Conservation (phyloP, 331 rosid species). For the Malus hybrid region DNA sequence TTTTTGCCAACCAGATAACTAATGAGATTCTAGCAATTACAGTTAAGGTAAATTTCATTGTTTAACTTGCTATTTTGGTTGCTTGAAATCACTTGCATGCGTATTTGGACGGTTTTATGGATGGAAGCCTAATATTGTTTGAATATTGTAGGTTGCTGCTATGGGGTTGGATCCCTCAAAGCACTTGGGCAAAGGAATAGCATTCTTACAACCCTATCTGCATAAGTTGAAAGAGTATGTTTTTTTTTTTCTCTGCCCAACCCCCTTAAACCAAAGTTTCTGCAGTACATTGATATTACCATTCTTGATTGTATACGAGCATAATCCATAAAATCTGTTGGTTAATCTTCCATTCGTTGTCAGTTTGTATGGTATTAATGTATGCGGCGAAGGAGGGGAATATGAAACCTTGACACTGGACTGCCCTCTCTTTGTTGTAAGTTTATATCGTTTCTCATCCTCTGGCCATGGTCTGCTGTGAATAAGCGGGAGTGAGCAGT, state of each 20-base stretch:
- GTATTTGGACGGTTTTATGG: conserved; percentile 14
- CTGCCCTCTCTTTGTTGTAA: conserved; percentile 85
- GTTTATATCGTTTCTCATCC: conserved; percentile 18
- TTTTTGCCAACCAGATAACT: conserved; percentile 49
- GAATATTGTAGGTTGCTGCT: conserved; percentile 73
- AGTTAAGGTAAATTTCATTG: conserved; percentile 60
- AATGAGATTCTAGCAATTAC: conserved; percentile 76
- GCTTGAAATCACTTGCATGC: neutral
- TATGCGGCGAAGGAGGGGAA: conserved; percentile 99
- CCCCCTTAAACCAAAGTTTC: neutral
- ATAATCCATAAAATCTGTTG: neutral
- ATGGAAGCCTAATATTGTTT: conserved; percentile 21
- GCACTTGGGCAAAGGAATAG: conserved; percentile 90
- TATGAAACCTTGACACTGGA: conserved; percentile 94
- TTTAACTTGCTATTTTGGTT: conserved; percentile 2
- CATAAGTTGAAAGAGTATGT: conserved; percentile 83
- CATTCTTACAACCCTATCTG: conserved; percentile 57
- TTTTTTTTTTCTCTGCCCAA: neutral
- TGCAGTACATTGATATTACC: neutral
- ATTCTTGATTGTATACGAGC: neutral
- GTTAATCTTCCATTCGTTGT: conserved; percentile 4
- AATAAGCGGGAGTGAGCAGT: too few species aligned
- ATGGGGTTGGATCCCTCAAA: conserved; percentile 88
- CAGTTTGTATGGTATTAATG: conserved; percentile 87
- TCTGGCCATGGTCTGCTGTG: too few species aligned